These are phyloP conservation scores for Sporopachydermia lactativora DNA, from an alignment of 805 yeast species.

Conservation along the genomic window DNA sequence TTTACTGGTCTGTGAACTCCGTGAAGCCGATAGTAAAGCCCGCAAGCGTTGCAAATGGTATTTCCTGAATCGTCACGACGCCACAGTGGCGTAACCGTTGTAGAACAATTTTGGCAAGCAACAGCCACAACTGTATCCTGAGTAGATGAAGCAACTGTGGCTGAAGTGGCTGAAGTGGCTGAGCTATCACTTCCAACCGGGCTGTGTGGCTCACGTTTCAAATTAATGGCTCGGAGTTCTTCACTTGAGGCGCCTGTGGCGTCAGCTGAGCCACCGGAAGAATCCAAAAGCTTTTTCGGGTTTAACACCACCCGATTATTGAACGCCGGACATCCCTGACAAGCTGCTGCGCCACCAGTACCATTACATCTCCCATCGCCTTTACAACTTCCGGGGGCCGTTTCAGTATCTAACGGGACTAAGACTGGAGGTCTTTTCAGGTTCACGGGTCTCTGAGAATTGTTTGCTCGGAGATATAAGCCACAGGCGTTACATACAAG, in stretches of 20 bases:
- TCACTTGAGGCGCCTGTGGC: slow-evolving; percentile 8
- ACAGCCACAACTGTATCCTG: slow-evolving; percentile 34
- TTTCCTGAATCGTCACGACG: slow-evolving; percentile 70
- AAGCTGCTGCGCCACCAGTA: slow-evolving; percentile 70
- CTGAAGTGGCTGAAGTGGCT: slow-evolving; percentile 1
- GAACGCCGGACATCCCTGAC: slow-evolving; percentile 73
- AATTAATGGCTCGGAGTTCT: slow-evolving; percentile 4
- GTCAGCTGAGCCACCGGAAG: slow-evolving; percentile 7
- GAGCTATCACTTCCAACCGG: neutral
- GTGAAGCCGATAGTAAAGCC: slow-evolving; percentile 60
- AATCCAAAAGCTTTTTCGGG: too few relatives aligned
- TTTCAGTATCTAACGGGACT: slow-evolving; percentile 21
- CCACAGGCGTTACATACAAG: slow-evolving; percentile 97
- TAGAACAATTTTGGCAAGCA: slow-evolving; percentile 73
- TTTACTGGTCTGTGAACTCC: slow-evolving; percentile 66
- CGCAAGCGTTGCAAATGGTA: slow-evolving; percentile 84
- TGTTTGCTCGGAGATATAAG: slow-evolving; percentile 46
- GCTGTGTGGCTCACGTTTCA: slow-evolving; percentile 4
- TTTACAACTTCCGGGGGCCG: slow-evolving; percentile 39
- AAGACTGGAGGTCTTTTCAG: slow-evolving; percentile 43
- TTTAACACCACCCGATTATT: slow-evolving; percentile 47
- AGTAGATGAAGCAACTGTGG: slow-evolving; percentile 2
- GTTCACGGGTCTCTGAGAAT: slow-evolving; percentile 51
- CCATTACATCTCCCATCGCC: slow-evolving; percentile 80
- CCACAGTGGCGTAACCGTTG: slow-evolving; percentile 82